Evolutionary conservation across 495 filamentous ascomycete genomes (phyloP), one percentile per base, ranked within the genome.

Genomic region (Aspergillus haitiensis): DNA sequence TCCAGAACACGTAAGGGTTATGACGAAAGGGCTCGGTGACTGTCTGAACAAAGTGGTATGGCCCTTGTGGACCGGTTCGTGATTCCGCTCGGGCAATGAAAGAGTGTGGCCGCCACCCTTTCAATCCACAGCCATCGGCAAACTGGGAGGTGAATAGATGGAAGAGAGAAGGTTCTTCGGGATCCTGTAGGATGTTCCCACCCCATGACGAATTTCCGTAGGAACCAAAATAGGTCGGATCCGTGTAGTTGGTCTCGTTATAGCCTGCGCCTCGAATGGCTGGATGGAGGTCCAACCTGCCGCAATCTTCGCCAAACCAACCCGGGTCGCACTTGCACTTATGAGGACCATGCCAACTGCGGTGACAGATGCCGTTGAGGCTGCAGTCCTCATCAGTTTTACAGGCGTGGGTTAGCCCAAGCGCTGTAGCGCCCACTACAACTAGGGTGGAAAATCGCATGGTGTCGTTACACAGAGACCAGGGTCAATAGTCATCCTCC

Each of bases 141-240:
- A 77, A 75, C 55, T 75, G 69, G 1, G 70, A 69, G 7, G 69
- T 55, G 44, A 77, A 64, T 11, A 76, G 65, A 44, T 77, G 72
- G 54, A 73, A 73, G 2, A 72, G 60, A 0, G 45, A 40, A 12
- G 42, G 45, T 33, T 75, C 60, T 0, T 63, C n/a, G 1, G 67
- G 69, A 47, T 77, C 75, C 11, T 72, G 72, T 9, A 76, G 47
- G 16, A 78, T 74, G 13, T 64, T 66, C 0, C 67, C 70, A 16
- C 74, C 71, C 74, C 74, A 75, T 0, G 72, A 73, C 7, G 75
- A 75, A 18, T 69, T 77, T 3, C 73, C 72, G 13, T 66, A 61
- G 1, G 57, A 49, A 5, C 49, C 56, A 6, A 27, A 45, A 35
- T 59, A 42, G 6, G 15, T 47, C 12, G 61, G 42, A 15, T 57